Percentiles rank a stretch among this genome's conserved stretches.
Conservation (phyloP, 2,329 filamentous ascomycete genomes). For the Neonectria hederae region DNA sequence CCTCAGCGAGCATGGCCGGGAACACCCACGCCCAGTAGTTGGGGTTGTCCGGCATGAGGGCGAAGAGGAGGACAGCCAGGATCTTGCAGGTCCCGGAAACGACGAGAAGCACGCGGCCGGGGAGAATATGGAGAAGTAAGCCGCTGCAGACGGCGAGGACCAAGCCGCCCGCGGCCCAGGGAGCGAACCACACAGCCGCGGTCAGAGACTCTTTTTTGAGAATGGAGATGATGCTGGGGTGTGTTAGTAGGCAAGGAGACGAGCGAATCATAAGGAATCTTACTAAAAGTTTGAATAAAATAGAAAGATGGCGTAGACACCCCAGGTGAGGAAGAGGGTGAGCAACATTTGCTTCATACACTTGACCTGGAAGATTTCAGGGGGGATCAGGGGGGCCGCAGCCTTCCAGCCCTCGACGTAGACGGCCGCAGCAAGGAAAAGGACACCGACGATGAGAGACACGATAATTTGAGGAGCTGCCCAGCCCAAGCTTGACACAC, state of each 20-base stretch:
- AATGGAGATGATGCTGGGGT: constrained; percentile 60
- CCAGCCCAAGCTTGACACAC: constrained; percentile 67
- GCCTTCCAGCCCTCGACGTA: constrained; percentile 74
- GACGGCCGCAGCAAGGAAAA: constrained; percentile 62
- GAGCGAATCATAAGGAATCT: constrained; percentile 37
- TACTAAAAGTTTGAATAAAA: constrained; percentile 72
- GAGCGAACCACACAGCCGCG: constrained; percentile 66
- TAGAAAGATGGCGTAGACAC: constrained; percentile 69
- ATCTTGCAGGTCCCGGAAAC: constrained; percentile 62
- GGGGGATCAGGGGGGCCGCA: constrained; percentile 68
- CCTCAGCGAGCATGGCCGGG: constrained; percentile 66
- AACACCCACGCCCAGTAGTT: constrained; percentile 72
- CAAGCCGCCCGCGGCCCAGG: constrained; percentile 67
- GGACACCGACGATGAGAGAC: constrained; percentile 64
- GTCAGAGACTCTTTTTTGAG: constrained; percentile 61
- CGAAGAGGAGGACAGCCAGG: constrained; percentile 63
- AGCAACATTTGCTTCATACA: constrained; percentile 66
- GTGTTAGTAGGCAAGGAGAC: constrained; percentile 9
- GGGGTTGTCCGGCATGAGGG: constrained; percentile 60
- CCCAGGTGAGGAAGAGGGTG: constrained; percentile 57
- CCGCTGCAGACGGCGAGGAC: constrained; percentile 63
- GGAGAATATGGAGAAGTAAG: constrained; percentile 63
- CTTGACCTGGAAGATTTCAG: constrained; percentile 69
- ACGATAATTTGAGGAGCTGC: constrained; percentile 70
- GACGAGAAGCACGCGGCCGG: constrained; percentile 61